Conservation (phyloP, 805 yeast species). For the Candida schatavii region DNA sequence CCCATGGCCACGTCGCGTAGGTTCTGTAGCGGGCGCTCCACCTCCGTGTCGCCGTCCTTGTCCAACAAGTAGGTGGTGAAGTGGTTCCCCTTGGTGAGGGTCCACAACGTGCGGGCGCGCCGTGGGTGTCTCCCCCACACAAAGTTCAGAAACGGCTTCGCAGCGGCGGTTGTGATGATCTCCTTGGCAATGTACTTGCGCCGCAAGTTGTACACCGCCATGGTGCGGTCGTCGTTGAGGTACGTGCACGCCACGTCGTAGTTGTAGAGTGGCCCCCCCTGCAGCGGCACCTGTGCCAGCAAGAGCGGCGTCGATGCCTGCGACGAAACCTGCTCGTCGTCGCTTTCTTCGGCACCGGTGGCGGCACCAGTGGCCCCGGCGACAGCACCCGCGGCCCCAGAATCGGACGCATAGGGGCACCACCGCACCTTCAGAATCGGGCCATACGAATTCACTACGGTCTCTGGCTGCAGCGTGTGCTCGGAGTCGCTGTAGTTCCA, state of each 20-base stretch:
- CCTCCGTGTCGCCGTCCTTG: conserved; percentile 14
- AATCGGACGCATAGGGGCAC: conserved; percentile 32
- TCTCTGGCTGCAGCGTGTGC: conserved; percentile 50
- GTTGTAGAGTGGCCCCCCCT: conserved; percentile 42
- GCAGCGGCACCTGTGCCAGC: no score
- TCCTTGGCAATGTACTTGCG: conserved; percentile 76
- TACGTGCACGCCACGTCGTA: conserved; percentile 75
- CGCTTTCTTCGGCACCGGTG: conserved; percentile 27
- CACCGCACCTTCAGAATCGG: conserved; percentile 78
- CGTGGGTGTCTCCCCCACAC: conserved; percentile 34
- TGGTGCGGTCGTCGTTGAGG: conserved; percentile 66
- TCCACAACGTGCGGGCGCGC: conserved; percentile 30
- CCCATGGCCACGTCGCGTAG: conserved; percentile 50
- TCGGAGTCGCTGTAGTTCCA: conserved; percentile 52
- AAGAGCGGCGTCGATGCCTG: not conserved
- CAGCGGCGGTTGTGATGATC: conserved; percentile 50
- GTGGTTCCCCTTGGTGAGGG: conserved; percentile 38
- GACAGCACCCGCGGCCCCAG: not conserved
- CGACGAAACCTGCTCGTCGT: conserved; percentile 10
- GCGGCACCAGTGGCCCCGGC: no score
- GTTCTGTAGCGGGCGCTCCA: conserved; percentile 44
- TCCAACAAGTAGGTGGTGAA: conserved; percentile 35
- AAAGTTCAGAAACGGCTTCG: conserved; percentile 40
- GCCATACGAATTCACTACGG: conserved; percentile 68
- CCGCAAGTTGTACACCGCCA: conserved; percentile 66